Base-by-base conservation (phyloP, 306 rosid genomes). In the Begonia masoniana region DNA sequence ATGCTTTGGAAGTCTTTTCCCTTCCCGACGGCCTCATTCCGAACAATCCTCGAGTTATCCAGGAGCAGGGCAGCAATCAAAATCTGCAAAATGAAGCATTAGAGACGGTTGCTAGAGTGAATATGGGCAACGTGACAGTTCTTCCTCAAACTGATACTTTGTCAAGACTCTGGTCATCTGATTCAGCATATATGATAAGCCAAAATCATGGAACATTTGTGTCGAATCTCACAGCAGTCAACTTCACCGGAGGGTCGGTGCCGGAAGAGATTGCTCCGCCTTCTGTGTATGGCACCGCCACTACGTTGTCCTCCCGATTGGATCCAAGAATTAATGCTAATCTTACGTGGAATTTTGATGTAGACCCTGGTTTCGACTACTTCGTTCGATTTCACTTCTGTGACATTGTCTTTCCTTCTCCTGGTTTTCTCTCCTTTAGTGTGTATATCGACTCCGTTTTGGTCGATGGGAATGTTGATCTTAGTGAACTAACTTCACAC, bases 311-410 rank as follows among this genome's bases (percentile, higher is more conserved):
- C 6, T 13, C 51, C 15, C 58, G 36, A 8, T 2, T 1, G 3
- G 78, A 77, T 15, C 15, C 64, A 6, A 17, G 23, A 15, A 26
- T 31, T 6, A 54, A 43, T 14, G 76, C 65, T 24, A 83, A 83
- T 41, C 51, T 77, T 35, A 64, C 94, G 13, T 83, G 87, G 87
- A 12, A 39, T 50, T 83, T 83, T 4, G 43, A 63, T 8, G 78
- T 72, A 15, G 76, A 70, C 71, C 84, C 73, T 6, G 77, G 77
- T 41, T 83, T 80, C 49, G 76, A 80, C 55, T 80, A 83, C 71
- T 57, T 83, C 36, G 58, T 83, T 43, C 83, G 94, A 53, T 76
- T 77, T 70, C 87, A 83, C 56, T 83, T 77, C 68, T 83, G 94
- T 66, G 82, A 83, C 55, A 43, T 77, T 39, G 39, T 63, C 42